These are phyloP conservation scores for Hordeum pubiflorum DNA, from an alignment of 202 grass and related monocot genomes.

Conservation along the genomic window DNA sequence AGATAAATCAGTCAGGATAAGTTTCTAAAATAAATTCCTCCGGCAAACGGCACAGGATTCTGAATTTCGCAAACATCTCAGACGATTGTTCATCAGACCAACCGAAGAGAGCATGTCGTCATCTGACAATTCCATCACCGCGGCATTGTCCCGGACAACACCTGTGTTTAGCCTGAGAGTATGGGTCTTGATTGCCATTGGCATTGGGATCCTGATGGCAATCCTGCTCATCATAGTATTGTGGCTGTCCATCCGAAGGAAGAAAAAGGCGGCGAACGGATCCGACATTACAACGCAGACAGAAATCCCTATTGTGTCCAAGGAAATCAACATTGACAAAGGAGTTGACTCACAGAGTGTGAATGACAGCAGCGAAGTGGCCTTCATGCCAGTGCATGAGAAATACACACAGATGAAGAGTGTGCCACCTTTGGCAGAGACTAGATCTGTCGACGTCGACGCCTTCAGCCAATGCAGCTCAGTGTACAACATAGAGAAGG, in stretches of 20 bases:
- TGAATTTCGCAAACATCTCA: neutral
- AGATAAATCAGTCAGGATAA: slow-evolving; percentile 37
- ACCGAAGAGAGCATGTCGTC: slow-evolving; percentile 40
- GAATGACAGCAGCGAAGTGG: slow-evolving; percentile 7
- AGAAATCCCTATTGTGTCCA: slow-evolving; percentile 74
- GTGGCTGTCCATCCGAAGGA: slow-evolving; percentile 48
- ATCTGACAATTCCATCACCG: slow-evolving; percentile 31
- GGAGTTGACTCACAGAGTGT: slow-evolving; percentile 46
- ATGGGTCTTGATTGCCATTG: slow-evolving; percentile 78
- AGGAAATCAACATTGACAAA: slow-evolving; percentile 76
- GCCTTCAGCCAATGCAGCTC: slow-evolving; percentile 89
- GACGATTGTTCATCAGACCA: slow-evolving; percentile 1
- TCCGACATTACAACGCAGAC: slow-evolving; percentile 27
- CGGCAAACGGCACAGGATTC: slow-evolving; percentile 20
- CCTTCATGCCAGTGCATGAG: slow-evolving; percentile 49
- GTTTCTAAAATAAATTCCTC: slow-evolving; percentile 41
- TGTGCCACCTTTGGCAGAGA: slow-evolving; percentile 26
- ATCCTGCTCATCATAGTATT: slow-evolving; percentile 44
- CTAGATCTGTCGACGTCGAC: slow-evolving; percentile 75
- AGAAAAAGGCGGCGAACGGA: slow-evolving; percentile 43
- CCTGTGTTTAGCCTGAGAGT: slow-evolving; percentile 60
- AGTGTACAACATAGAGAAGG: slow-evolving; percentile 72
- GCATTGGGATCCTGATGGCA: slow-evolving; percentile 56
- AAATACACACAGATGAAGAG: slow-evolving; percentile 40
- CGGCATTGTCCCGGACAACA: slow-evolving; percentile 44